A percentile compares a stretch with the other conserved stretches of the same genome.
Evolutionary conservation across 495 filamentous ascomycete species (phyloP).

Genomic region (Talaromyces borbonicus): DNA sequence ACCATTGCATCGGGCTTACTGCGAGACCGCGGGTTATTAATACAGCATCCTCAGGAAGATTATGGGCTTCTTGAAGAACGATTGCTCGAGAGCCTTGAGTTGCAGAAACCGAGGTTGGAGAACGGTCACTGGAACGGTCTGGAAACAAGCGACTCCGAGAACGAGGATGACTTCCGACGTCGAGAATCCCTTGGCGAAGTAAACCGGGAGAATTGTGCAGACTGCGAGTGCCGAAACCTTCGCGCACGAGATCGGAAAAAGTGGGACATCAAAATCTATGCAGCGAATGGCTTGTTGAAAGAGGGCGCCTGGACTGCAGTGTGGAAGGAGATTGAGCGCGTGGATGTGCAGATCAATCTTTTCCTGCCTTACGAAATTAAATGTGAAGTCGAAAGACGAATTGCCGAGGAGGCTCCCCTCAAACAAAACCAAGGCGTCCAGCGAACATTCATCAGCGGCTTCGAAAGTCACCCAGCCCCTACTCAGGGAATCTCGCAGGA

Average conservation of each 20-base stretch:
- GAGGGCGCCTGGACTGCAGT: constrained; percentile 86
- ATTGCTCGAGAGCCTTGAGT: constrained; percentile 76
- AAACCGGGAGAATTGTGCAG: constrained; percentile 46
- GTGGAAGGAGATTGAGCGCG: constrained; percentile 95
- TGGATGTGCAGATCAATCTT: constrained; percentile 84
- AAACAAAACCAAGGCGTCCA: constrained; percentile 15
- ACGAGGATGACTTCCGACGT: constrained; percentile 27
- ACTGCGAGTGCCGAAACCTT: constrained; percentile 46
- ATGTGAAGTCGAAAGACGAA: constrained; percentile 33
- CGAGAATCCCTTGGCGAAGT: constrained; percentile 37
- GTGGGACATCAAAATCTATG: constrained; percentile 84
- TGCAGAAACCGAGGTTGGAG: constrained; percentile 61
- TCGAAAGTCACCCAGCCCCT: constrained; percentile 4
- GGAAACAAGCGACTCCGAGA: constrained; percentile 29
- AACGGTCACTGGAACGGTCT: constrained; percentile 60
- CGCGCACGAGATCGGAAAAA: constrained; percentile 40
- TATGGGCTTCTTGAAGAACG: constrained; percentile 90
- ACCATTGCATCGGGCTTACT: constrained; percentile 62
- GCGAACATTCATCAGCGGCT: no score
- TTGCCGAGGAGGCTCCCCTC: constrained; percentile 17
- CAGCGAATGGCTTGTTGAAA: constrained; percentile 86
- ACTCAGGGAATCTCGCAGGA: constrained; percentile 8
- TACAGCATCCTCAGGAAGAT: constrained; percentile 82
- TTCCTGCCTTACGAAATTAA: constrained; percentile 49
- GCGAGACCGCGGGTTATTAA: constrained; percentile 67